Conservation (phyloP, 345 rosid genomes). For the Corymbia maculata region DNA sequence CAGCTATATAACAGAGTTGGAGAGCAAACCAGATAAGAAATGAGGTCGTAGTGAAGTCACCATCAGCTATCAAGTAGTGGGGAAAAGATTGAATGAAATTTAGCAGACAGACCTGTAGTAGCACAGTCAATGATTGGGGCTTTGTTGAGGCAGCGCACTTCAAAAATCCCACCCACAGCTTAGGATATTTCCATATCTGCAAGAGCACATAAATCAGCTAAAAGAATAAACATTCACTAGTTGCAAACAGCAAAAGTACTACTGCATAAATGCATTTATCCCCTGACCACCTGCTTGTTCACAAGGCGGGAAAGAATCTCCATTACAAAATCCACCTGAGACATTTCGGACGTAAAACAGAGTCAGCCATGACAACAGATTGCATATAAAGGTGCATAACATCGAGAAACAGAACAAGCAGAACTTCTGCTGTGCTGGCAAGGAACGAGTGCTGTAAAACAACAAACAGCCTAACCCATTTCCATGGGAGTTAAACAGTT, state of each 20-base stretch:
- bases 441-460: neutral
- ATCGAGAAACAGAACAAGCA: neutral
- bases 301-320: constrained; percentile 95
- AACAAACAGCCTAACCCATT: neutral
- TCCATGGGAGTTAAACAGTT: neutral
- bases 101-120: constrained; percentile 66
- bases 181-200: constrained; percentile 97
- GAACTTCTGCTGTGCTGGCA: neutral
- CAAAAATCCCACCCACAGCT: constrained; percentile 98
- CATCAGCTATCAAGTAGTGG: neutral
- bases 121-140: constrained; percentile 84
- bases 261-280: neutral
- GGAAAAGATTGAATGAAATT: neutral
- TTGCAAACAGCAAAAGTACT: neutral
- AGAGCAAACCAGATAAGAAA: neutral
- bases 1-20: constrained; percentile 33
- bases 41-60: neutral
- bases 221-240: neutral
- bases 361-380: neutral
- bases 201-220: constrained; percentile 1
- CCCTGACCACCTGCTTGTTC: constrained; percentile 68
- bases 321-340: constrained; percentile 84
- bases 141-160: constrained; percentile 77
- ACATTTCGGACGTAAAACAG: neutral
- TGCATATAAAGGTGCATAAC: neutral